phyloP scores from a whole-genome alignment of 2,329 filamentous ascomycete species.

The Monosporascus sp. region DNA sequence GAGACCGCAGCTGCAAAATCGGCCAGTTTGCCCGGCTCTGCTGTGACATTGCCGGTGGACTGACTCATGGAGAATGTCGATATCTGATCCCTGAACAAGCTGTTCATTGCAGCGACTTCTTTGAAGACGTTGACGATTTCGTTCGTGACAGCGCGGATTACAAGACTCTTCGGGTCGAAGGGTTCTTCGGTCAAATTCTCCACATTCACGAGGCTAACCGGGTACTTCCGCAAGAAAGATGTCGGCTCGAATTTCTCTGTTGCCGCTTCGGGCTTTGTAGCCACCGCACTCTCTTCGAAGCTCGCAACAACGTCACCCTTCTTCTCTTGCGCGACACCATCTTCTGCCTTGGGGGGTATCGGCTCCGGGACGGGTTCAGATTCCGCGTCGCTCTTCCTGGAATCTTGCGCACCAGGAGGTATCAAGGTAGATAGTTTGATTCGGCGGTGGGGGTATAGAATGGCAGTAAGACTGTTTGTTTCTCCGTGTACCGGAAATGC shows the following conservation, averaged over 20 bases:
- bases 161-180: constrained; percentile 82
- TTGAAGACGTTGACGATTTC: constrained; percentile 99
- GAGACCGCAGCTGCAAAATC: constrained; percentile 97
- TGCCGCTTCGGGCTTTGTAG: constrained; percentile 48
- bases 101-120: constrained; percentile 90
- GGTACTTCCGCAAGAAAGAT: constrained; percentile 84
- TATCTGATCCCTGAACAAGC: constrained; percentile 93
- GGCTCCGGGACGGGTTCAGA: constrained; percentile 50
- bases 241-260: constrained; percentile 73
- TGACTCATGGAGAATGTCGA: constrained; percentile 96
- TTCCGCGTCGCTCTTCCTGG: constrained; percentile 49
- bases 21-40: constrained; percentile 90
- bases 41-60: constrained; percentile 87
- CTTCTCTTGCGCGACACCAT: constrained; percentile 56
- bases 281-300: constrained; percentile 78
- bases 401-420: constrained; percentile 54
- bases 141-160: constrained; percentile 87
- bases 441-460: constrained; percentile 90
- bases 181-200: constrained; percentile 88
- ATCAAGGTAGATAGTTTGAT: constrained; percentile 86
- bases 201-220: constrained; percentile 91
- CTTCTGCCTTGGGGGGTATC: constrained; percentile 52
- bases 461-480: constrained; percentile 80
- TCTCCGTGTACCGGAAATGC: constrained; percentile 88
- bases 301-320: constrained; percentile 94